Evolutionary conservation across 2,329 filamentous ascomycete genomes (phyloP), one percentile per base, ranked within the genome.

Genomic region (Orbilia oligospora): DNA sequence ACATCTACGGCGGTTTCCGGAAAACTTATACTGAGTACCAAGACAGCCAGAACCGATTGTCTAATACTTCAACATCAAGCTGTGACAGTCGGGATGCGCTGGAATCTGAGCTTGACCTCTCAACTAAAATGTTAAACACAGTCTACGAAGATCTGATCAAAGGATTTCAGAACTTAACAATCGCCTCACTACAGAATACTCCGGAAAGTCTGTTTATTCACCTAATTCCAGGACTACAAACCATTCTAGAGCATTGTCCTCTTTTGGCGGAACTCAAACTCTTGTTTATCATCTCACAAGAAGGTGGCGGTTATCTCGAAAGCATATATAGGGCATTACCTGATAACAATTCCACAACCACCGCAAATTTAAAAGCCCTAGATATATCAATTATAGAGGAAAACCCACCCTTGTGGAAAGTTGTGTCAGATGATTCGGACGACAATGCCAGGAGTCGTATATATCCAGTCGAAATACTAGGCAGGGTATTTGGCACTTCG

Each of bases 1-100:
- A 71, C 8, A 44, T 71, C 3, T 71, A 64, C 18, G 68, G 68
- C 10, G 68, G 68, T 1, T 55, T 65, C n/a, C 55, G 46, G 20
- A 55, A 6, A n/a, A 10, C 14, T 9, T 24, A 30, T 12, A 18
- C 41, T 10, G 44, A 44, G 18, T 49, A 61, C 22, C 30, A 33
- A 51, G 2, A 16, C 3, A 24, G 22, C 14, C 56, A 61, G 20
- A 44, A 44, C 1, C 18, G 22, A 18, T 10, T 22, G 18, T 8
- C 9, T n/a, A 14, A 16, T 14, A 14, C 9, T 4, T 16, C 33
- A 8, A n/a, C 30, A 8, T 2, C 46, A 2, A 16, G 38, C 3
- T 14, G 12, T 12, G 41, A 3, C 3, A 22, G 20, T n/a, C 24
- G 53, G 24, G 5, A 16, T n/a, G 5, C 8, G 5, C 44, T 18